Evolutionary conservation across 2,329 filamentous ascomycete genomes (phyloP).

Genomic region (Exophiala dermatitidis): DNA sequence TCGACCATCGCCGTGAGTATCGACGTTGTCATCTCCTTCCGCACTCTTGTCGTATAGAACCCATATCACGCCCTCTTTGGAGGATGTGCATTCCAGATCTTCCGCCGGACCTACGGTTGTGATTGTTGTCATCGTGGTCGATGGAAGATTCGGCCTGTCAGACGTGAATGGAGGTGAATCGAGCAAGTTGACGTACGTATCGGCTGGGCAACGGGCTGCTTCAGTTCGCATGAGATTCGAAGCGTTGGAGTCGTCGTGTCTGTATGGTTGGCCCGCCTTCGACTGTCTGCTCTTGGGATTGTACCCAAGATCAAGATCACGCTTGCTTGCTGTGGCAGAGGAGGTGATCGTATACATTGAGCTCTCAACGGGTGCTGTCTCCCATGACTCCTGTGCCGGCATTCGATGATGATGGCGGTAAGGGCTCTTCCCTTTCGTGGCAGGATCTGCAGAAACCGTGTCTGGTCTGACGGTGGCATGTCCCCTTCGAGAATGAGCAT

Average conservation of each 20-base stretch:
- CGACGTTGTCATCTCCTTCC: too few relatives aligned
- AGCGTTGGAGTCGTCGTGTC: not conserved
- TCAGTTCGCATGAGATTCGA: too few relatives aligned
- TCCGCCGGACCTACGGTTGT: not conserved
- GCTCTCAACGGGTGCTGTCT: conserved; percentile 1
- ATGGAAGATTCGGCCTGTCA: not conserved
- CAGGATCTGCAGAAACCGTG: conserved; percentile 4
- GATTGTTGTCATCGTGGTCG: not conserved
- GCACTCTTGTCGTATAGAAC: too few relatives aligned
- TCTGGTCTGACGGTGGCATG: not conserved
- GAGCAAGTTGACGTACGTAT: conserved; percentile 13
- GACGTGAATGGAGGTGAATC: not conserved
- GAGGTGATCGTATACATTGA: not conserved
- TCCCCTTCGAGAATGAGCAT: not conserved
- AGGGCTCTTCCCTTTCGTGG: conserved; percentile 7
- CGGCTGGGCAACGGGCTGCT: conserved; percentile 3
- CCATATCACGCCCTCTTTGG: too few relatives aligned
- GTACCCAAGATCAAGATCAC: not conserved
- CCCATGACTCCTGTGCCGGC: conserved; percentile 5
- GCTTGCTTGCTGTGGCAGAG: not conserved
- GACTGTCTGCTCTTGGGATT: not conserved
- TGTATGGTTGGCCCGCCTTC: not conserved
- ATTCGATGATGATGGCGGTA: not conserved
- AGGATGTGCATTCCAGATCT: too few relatives aligned
- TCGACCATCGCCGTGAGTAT: too few relatives aligned